These are phyloP conservation scores for Pseudogymnoascus sp. DNA, from an alignment of 2,329 filamentous ascomycete species.

Conservation along the genomic window DNA sequence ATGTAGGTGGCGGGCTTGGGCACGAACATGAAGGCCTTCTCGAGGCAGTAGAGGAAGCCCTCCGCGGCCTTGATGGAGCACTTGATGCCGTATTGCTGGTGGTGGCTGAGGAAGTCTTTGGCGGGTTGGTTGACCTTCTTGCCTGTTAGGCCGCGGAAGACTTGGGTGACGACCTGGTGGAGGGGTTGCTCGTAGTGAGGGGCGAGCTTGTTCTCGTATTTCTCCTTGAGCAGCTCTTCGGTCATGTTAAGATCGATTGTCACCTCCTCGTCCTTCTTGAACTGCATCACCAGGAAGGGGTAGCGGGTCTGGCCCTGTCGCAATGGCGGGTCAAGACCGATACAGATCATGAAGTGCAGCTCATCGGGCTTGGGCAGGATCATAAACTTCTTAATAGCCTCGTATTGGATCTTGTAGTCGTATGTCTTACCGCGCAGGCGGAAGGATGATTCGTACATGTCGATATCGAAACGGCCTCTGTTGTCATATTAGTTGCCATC, in stretches of 20 bases:
- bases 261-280: conserved; percentile 96
- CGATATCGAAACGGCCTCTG: conserved; percentile 98
- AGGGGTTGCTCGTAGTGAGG: conserved; percentile 89
- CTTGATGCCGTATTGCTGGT: conserved; percentile 91
- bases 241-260: conserved; percentile 95
- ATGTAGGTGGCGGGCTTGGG: conserved; percentile 98
- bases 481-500: conserved; percentile 22
- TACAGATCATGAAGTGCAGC: conserved; percentile 86
- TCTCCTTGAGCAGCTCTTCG: conserved; percentile 72
- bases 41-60: conserved; percentile 91
- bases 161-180: conserved; percentile 86
- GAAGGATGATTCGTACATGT: conserved; percentile 98
- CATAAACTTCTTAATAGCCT: conserved; percentile 98
- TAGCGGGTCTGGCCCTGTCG: conserved; percentile 96
- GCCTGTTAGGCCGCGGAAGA: conserved; percentile 87
- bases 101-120: conserved; percentile 87
- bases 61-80: conserved; percentile 99
- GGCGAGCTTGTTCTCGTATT: conserved; percentile 85
- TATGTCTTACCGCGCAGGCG: conserved; percentile 96
- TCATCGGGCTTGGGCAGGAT: conserved; percentile 98
- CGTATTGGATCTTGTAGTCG: conserved; percentile 99
- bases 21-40: conserved; percentile 98
- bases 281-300: conserved; percentile 97
- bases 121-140: conserved; percentile 94
- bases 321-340: conserved; percentile 88